Percentiles rank a stretch among this genome's conserved stretches.
phyloP scores from a whole-genome alignment of 352 stramenopile species.

The Globisporangium cederbergense region DNA sequence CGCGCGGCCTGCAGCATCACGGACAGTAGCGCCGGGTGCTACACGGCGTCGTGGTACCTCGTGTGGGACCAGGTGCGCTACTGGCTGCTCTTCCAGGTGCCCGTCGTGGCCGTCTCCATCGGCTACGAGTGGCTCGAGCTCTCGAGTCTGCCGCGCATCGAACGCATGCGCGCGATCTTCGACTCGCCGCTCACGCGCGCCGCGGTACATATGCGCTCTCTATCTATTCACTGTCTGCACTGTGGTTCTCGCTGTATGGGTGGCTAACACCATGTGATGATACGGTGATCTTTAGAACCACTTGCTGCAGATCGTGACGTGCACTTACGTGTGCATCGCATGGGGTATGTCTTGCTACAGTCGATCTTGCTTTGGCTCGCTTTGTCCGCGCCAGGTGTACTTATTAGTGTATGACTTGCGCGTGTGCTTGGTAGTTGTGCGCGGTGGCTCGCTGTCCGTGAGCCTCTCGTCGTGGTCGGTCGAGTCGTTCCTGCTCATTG shows the following conservation, averaged over 20 bases:
- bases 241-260: neutral
- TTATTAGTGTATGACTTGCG: neutral
- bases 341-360: constrained; percentile 56
- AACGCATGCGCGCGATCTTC: constrained; percentile 63
- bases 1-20: constrained; percentile 53
- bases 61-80: constrained; percentile 78
- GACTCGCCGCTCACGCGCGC: constrained; percentile 67
- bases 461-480: constrained; percentile 80
- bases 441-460: constrained; percentile 59
- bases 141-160: constrained; percentile 52
- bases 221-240: constrained; percentile 3
- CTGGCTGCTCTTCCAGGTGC: constrained; percentile 74
- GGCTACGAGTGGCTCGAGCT: constrained; percentile 84
- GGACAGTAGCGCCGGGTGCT: constrained; percentile 51
- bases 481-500: constrained; percentile 74
- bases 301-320: constrained; percentile 74
- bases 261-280: neutral
- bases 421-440: constrained; percentile 44
- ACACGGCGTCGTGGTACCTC: constrained; percentile 80
- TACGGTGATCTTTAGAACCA: constrained; percentile 45
- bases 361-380: neutral
- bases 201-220: constrained; percentile 30
- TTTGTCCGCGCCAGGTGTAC: neutral
- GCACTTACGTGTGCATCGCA: constrained; percentile 73
- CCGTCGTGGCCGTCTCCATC: constrained; percentile 62